phyloP scores from a whole-genome alignment of 106 monocot genomes.

The Agapanthus africanus region DNA sequence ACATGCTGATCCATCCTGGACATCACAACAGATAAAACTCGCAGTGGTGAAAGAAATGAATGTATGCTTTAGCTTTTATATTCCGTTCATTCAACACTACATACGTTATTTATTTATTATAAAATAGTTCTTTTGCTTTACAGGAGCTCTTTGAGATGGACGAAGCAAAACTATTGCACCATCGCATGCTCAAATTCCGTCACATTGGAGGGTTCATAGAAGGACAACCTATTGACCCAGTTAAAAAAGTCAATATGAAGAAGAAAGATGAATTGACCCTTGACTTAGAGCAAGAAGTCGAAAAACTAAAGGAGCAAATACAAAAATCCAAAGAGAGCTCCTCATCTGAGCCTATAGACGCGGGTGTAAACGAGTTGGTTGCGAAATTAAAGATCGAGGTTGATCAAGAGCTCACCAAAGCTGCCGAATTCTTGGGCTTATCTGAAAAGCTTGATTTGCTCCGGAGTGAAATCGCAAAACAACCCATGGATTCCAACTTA shows the following conservation, averaged over 20 bases:
- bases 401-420: constrained; percentile 25
- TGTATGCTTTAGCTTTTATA: constrained; percentile 1
- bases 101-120: constrained; percentile 5
- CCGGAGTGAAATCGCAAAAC: constrained; percentile 20
- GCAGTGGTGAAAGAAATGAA: constrained; percentile 16
- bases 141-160: constrained; percentile 29
- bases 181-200: constrained; percentile 32
- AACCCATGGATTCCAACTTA: constrained; percentile 16
- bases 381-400: constrained; percentile 28
- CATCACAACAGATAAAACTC: constrained; percentile 65
- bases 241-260: constrained; percentile 36
- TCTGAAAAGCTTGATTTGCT: constrained; percentile 22
- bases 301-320: constrained; percentile 29
- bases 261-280: constrained; percentile 21
- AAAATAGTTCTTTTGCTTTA: constrained; percentile 1
- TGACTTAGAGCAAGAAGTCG: constrained; percentile 16
- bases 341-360: constrained; percentile 15
- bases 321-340: constrained; percentile 11
- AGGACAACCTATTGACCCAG: constrained; percentile 22
- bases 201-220: constrained; percentile 26
- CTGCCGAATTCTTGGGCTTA: constrained; percentile 29
- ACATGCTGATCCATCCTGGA: constrained; percentile 60
- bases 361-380: constrained; percentile 15
- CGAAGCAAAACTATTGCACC: constrained; percentile 17
- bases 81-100: background rate